Conservation (phyloP, 2,329 filamentous ascomycete genomes). For the Nothomitra cinnamomea region DNA sequence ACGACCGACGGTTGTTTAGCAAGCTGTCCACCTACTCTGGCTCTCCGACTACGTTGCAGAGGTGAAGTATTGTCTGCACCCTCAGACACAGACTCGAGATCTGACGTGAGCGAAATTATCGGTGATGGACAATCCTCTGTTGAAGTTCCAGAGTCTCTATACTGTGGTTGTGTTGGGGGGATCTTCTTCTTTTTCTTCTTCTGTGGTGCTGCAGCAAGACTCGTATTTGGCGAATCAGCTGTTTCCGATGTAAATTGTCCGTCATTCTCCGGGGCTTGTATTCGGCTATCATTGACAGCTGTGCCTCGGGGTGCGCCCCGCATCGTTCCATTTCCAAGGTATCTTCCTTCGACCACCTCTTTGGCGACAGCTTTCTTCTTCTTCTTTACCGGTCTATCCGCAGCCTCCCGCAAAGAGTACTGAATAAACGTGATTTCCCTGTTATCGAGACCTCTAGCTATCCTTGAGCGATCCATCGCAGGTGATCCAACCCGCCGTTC, state of each 20-base stretch:
- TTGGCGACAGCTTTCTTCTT: constrained; percentile 20
- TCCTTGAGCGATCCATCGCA: no score
- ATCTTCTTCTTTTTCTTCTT: constrained; percentile 1
- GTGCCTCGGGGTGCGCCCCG: constrained; percentile 31
- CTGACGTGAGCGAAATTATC: background rate
- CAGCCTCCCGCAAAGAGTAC: constrained; percentile 20
- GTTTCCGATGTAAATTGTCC: background rate
- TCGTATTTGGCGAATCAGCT: background rate
- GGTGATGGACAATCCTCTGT: background rate
- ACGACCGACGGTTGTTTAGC: constrained; percentile 28
- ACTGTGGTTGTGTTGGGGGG: background rate
- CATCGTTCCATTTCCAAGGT: constrained; percentile 34
- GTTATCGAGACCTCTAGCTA: background rate
- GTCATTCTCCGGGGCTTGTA: background rate
- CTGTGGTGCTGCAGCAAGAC: background rate
- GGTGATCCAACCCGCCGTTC: background rate
- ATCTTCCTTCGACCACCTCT: constrained; percentile 21
- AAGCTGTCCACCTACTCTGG: background rate
- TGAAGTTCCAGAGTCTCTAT: constrained; percentile 6
- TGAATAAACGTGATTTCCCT: constrained; percentile 15
- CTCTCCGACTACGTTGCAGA: background rate
- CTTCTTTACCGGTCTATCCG: constrained; percentile 23
- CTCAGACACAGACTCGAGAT: constrained; percentile 2
- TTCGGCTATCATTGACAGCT: constrained; percentile 20
- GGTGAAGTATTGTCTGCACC: background rate